Evolutionary conservation across 2,329 filamentous ascomycete genomes (phyloP).

Genomic region (Claviceps capensis): DNA sequence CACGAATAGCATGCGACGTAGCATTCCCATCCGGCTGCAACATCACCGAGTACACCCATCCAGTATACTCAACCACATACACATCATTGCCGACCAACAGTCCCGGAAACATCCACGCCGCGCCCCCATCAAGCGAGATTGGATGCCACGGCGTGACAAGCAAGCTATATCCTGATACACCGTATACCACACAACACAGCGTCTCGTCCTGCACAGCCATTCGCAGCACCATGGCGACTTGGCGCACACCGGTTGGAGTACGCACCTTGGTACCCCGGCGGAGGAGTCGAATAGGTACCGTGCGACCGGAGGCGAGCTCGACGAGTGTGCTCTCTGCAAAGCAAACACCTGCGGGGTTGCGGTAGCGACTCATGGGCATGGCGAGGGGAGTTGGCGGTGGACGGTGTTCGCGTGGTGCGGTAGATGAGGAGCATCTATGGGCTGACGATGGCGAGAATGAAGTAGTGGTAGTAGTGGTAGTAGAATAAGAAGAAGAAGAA

Average conservation of each 20-base stretch:
- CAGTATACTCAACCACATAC: background rate
- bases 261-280: conserved; percentile 31
- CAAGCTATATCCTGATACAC: conserved; percentile 16
- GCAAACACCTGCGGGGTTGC: conserved; percentile 29
- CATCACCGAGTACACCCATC: background rate
- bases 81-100: background rate
- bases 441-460: too few species aligned
- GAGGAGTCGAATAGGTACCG: conserved; percentile 28
- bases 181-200: conserved; percentile 28
- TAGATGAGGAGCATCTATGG: too few species aligned
- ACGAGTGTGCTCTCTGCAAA: conserved; percentile 39
- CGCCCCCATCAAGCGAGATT: conserved; percentile 22
- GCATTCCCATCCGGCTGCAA: background rate
- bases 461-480: too few species aligned
- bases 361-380: conserved; percentile 31
- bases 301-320: conserved; percentile 25
- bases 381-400: conserved; percentile 13
- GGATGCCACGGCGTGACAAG: conserved; percentile 49
- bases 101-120: conserved; percentile 30
- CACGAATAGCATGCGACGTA: conserved; percentile 33
- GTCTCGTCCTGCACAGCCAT: conserved; percentile 26
- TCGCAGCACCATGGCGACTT: conserved; percentile 36
- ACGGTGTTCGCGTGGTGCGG: background rate
- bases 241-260: conserved; percentile 35
- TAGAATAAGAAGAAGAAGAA: too few species aligned